Percentiles rank a stretch among this genome's conserved stretches.
Evolutionary conservation across 495 filamentous ascomycete genomes (phyloP).

Genomic region (Aspergillus baeticus): DNA sequence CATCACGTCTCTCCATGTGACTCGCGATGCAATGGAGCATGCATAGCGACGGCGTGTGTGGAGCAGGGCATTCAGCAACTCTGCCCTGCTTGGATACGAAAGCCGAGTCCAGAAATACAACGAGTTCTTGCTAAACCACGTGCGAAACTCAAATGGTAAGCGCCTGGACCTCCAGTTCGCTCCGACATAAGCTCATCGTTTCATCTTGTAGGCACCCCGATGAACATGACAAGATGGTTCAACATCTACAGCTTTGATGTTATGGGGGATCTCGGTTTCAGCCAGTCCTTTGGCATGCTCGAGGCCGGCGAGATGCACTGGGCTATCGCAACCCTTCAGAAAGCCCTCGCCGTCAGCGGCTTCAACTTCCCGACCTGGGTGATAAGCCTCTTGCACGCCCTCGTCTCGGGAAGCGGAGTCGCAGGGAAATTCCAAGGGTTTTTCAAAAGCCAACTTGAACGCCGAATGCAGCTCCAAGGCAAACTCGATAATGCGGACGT

Average conservation of each 20-base stretch:
- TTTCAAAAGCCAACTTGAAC: no score
- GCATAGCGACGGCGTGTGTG: slow-evolving; percentile 37
- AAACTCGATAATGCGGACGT: slow-evolving; percentile 28
- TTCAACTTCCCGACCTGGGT: no score
- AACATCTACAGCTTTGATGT: slow-evolving; percentile 4
- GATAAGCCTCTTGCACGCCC: slow-evolving; percentile 30
- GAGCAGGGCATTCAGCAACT: slow-evolving; percentile 37
- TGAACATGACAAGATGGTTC: not conserved
- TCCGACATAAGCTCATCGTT: slow-evolving; percentile 26
- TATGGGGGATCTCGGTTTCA: slow-evolving; percentile 2
- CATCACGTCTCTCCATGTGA: slow-evolving; percentile 33
- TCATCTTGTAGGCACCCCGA: slow-evolving; percentile 13
- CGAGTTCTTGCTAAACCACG: not conserved
- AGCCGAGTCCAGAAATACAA: no score
- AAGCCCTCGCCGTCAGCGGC: no score
- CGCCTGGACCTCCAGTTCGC: slow-evolving; percentile 26
- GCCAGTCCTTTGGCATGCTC: not conserved
- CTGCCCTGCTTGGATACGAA: slow-evolving; percentile 15
- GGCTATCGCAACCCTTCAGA: not conserved
- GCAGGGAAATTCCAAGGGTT: no score
- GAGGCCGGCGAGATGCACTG: not conserved
- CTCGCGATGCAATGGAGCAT: slow-evolving; percentile 34
- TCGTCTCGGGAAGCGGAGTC: no score
- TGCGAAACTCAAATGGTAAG: slow-evolving; percentile 23
- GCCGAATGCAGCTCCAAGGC: no score